Conservation (phyloP, 257 asterid species). For the Salvia hispanica region DNA sequence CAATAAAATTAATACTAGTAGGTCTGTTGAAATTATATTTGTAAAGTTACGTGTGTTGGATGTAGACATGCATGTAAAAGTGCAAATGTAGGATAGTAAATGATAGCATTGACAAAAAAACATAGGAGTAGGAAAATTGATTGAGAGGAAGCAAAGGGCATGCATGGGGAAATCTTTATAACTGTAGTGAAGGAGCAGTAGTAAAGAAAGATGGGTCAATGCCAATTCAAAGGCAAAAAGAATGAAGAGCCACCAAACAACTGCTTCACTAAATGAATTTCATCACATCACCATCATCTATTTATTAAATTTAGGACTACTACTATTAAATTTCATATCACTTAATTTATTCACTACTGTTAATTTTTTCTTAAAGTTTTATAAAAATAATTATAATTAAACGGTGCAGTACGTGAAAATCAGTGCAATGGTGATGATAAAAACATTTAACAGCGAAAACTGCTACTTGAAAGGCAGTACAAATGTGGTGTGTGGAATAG, state of each 20-base stretch:
- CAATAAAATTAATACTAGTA: too few species aligned
- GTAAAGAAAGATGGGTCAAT: constrained; percentile 36
- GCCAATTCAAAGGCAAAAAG: constrained; percentile 35
- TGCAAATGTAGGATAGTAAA: not conserved
- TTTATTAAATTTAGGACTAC: too few species aligned
- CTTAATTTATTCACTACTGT: not conserved
- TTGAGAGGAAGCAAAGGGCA: constrained; percentile 17
- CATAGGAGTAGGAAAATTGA: not conserved
- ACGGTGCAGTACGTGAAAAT: constrained; percentile 27
- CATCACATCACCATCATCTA: constrained; percentile 21
- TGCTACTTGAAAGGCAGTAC: constrained; percentile 21
- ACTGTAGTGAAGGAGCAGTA: constrained; percentile 42
- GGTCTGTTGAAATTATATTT: too few species aligned
- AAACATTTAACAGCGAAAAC: constrained; percentile 23
- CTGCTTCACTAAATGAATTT: constrained; percentile 13
- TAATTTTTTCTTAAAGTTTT: not conserved
- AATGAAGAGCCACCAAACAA: constrained; percentile 20
- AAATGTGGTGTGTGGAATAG: constrained; percentile 31
- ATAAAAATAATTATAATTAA: too few species aligned
- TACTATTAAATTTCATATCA: too few species aligned
- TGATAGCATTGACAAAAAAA: not conserved
- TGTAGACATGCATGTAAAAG: too few species aligned
- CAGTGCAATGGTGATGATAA: constrained; percentile 33
- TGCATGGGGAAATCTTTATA: constrained; percentile 34
- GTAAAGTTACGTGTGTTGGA: too few species aligned